Conservation (phyloP, 164 flowering plant genomes). For the Stephania cephalantha region DNA sequence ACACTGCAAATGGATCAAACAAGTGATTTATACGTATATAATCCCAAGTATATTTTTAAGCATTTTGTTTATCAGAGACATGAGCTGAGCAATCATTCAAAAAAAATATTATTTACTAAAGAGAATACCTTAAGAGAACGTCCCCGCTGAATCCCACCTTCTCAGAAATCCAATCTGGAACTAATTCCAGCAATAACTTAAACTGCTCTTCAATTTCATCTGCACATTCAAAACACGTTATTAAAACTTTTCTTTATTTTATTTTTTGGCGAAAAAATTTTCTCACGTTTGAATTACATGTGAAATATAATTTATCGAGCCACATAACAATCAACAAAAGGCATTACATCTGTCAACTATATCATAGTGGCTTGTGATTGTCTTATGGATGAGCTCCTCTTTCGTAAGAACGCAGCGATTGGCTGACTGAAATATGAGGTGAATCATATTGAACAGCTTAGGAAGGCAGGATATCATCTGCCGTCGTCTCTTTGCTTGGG, state of each 20-base stretch:
- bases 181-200: slow-evolving; percentile 48
- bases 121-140: slow-evolving; percentile 39
- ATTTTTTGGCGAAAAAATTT: not conserved
- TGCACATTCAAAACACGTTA: slow-evolving; percentile 17
- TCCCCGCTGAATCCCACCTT: slow-evolving; percentile 51
- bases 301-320: not conserved
- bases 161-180: slow-evolving; percentile 68
- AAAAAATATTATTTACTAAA: not conserved
- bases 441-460: slow-evolving; percentile 60
- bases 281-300: not conserved
- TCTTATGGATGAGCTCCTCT: slow-evolving; percentile 63
- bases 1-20: slow-evolving; percentile 37
- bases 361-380: slow-evolving; percentile 38
- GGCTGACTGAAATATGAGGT: slow-evolving; percentile 51
- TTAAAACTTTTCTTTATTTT: not conserved
- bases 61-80: not conserved
- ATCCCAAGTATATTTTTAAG: not conserved
- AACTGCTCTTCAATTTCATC: slow-evolving; percentile 78
- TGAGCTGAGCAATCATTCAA: not conserved
- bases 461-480: slow-evolving; percentile 61
- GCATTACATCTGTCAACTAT: slow-evolving; percentile 60
- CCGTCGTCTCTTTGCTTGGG: slow-evolving; percentile 58
- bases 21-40: not conserved
- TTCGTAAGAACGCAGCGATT: slow-evolving; percentile 59
- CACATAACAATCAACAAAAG: not conserved